Evolutionary conservation across 257 asterid genomes (phyloP), one percentile per base, ranked within the genome.

Genomic region (Knoxia roxburghii): DNA sequence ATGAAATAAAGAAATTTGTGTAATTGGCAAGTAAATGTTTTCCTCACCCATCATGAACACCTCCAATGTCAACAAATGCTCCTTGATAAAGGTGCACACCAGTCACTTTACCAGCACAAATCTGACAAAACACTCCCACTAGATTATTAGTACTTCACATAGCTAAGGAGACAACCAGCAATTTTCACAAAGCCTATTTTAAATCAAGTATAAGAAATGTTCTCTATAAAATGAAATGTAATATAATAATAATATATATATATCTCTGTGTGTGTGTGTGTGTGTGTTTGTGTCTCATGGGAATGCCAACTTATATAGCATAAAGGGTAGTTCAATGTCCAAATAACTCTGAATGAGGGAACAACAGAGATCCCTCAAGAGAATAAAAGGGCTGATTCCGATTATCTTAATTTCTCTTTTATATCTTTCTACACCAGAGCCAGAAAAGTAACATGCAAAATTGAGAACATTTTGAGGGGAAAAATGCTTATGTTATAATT

Each of bases 81-180:
- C 98, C 98, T 86, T 92, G 98, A 76, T 92, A 88, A 70, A 92
- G 98, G 70, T 92, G 97, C 69, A 92, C 65, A 24, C 95, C 96
- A 56, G 87, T 84, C 75, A 93, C 97, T 80, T 78, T 90, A 73
- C 97, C 98, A 40, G 90, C 88, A 82, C 98, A 93, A 71, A 93
- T 86, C 98, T 92, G 79, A 45, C 74, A 64, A 80, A 53, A 69
- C 20, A 29, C 23, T 15, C 67, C 54, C 55, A 49, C 21, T 70
- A 58, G 75, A 62, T 50, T 49, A 55, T 64, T 51, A 55, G 66
- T 50, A 61, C 29, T 59, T 66, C 52, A 53, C 61, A 3, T 63
- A 69, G 40, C 35, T 3, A 71, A 49, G 23, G 24, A 5, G 49
- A 10, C 20, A 10, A 24, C n/a, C 3, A 18, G 33, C 7, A 54